A percentile compares a stretch with the other conserved stretches of the same genome.
These are phyloP conservation scores for Solanum paucissectum DNA, from an alignment of 257 asterid genomes.

Conservation along the genomic window DNA sequence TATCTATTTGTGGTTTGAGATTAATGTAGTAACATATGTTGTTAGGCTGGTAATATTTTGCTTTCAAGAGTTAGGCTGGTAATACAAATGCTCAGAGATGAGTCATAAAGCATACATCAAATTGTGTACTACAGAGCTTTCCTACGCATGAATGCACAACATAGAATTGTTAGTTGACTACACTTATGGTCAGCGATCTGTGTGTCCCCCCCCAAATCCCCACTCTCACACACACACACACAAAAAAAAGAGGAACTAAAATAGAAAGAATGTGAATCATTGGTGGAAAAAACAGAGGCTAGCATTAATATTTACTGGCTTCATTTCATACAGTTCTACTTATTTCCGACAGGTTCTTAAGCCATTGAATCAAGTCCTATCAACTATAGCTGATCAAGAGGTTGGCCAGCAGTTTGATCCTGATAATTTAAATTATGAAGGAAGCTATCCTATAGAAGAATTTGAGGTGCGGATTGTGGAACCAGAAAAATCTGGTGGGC, in stretches of 20 bases:
- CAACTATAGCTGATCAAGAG: constrained; percentile 91
- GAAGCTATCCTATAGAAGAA: constrained; percentile 87
- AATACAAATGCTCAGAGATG: background rate
- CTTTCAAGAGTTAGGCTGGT: background rate
- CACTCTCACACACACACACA: background rate
- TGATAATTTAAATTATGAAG: constrained; percentile 56
- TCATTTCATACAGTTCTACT: background rate
- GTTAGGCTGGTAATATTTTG: background rate
- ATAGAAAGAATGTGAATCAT: background rate
- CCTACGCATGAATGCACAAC: background rate
- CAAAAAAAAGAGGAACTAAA: background rate
- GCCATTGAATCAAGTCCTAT: constrained; percentile 87
- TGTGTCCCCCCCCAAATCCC: background rate
- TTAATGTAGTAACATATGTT: background rate
- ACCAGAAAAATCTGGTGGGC: constrained; percentile 75
- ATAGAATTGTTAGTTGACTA: background rate
- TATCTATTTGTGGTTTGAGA: background rate
- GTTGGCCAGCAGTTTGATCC: constrained; percentile 76
- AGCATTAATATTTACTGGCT: background rate
- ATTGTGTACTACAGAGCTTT: background rate
- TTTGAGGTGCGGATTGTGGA: constrained; percentile 92
- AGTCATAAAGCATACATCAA: background rate
- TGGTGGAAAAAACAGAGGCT: background rate
- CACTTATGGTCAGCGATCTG: background rate
- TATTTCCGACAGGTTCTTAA: constrained; percentile 47